Evolutionary conservation across 371 early-diverging fungal genomes (phyloP), one percentile per base, ranked within the genome.

Genomic region (Mucor circinelloides): DNA sequence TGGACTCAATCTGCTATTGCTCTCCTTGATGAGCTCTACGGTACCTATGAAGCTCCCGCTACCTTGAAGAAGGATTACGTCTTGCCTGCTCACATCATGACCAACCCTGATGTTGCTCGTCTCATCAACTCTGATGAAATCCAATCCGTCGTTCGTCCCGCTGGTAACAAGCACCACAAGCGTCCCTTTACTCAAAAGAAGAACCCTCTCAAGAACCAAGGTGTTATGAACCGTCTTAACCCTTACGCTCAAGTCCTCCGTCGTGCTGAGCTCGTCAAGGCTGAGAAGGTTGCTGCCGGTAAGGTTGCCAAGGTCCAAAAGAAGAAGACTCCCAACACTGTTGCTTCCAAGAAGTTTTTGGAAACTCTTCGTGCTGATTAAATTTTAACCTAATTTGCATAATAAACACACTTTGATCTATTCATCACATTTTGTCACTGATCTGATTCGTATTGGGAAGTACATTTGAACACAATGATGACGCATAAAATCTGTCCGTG

Each of bases 1-100:
- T 99, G 99, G 99, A 98, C 99, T 78, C 90, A 97, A 86, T 82
- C 89, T 65, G 99, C 99, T 69, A 95, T 99, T 81, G 92, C 93
- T 78, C 89, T 93, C 67, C 90, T 99, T 73, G 95, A 98, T 87
- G 85, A 90, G 75, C 86, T 99, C 80, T 99, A 92, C 85, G 99
- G 99, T 83, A 91, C 97, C 71, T 86, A 89, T 84, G 88, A 89
- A 78, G 85, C 86, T 72, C 83, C 89, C 59, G 88, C 97, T 62
- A 72, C 89, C 83, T 87, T 93, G 81, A 99, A 97, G 93, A 93
- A 91, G 89, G 94, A 94, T 84, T 99, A 96, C 89, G 76, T 84
- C 66, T 90, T 99, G 70, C 99, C 99, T 68, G 82, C 85, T 66
- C 83, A 92, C 80, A 86, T 97, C 85, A 88, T 97, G 80, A 78